Evolutionary conservation across 2,329 filamentous ascomycete genomes (phyloP), one percentile per base, ranked within the genome.

Genomic region (Trichoderma endophyticum): DNA sequence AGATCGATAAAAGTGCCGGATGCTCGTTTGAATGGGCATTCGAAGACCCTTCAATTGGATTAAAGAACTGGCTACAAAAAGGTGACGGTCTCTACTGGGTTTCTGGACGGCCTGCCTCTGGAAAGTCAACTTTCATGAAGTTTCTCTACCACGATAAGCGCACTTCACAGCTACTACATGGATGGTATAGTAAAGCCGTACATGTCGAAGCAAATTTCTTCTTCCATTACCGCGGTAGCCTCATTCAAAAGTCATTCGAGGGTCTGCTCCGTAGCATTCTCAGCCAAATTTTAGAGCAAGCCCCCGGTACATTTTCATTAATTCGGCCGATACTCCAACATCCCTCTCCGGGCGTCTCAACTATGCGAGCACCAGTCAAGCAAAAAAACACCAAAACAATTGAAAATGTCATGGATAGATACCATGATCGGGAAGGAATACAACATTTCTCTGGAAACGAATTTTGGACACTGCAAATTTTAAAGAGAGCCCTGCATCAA

Each of bases 111-210:
- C 71, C 71, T 18, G 71, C 56, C 2, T 72, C 71, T 21, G 65
- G 71, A 9, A 72, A 72, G 7, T 72, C 71, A 3, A 70, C 65
- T 3, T 48, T 72, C 6, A 64, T 72, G 14, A 72, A 72, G 6
- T 72, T 54, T 28, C 64, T 72, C 1, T 26, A 59, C n/a, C 26
- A 24, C 2, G 24, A 72, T 24, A 18, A 6, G 2, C 56, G 32
- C 18, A 72, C 65, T 0, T 26, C 24, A 7, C 4, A 26, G 30
- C 34, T 63, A 4, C 6, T 72, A 1, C n/a, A 15, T 7, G 39
- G 39, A n/a, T 70, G 71, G 59, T n/a, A 18, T 5, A 60, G 48
- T 14, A 14, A 14, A 4, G 26, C 5, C 5, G 15, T 36, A 7
- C n/a, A 39, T 3, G 26, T 69, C 2, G 8, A 43, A 12, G 71